Percentiles rank a stretch among this genome's conserved stretches.
Conservation (phyloP, 2,329 filamentous ascomycete species). For the Talaromyces sp. region DNA sequence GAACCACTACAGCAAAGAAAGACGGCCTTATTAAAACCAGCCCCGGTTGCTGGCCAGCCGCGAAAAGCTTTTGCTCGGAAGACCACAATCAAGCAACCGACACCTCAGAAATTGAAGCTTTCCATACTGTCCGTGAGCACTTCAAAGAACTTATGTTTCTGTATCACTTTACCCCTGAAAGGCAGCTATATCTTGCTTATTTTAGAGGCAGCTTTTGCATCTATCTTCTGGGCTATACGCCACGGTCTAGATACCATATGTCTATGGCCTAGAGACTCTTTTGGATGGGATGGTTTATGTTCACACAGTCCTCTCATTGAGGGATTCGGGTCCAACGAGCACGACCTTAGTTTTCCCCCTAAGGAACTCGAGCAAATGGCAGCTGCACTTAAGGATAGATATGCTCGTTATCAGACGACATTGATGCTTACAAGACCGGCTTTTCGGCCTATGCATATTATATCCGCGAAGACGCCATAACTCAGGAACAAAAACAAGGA, state of each 20-base stretch:
- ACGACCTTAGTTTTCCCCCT: too few relatives aligned
- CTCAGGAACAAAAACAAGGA: background rate
- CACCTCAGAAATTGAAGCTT: background rate
- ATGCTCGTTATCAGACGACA: too few relatives aligned
- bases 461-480: background rate
- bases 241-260: too few relatives aligned
- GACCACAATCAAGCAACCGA: background rate
- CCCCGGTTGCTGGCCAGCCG: background rate
- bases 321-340: too few relatives aligned
- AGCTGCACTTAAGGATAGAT: too few relatives aligned
- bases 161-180: background rate
- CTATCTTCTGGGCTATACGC: too few relatives aligned
- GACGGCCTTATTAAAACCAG: background rate
- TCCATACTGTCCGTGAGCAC: background rate
- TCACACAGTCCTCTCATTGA: too few relatives aligned
- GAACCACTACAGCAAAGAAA: background rate
- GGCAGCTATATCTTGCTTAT: background rate
- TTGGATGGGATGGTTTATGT: too few relatives aligned
- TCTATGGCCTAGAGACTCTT: too few relatives aligned
- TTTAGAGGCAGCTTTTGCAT: too few relatives aligned
- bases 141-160: background rate
- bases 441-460: background rate
- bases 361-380: too few relatives aligned
- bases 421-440: background rate
- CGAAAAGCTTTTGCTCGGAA: background rate